phyloP scores from a whole-genome alignment of 1,284 basidiomycete genomes.

The Tylopilus sp. region DNA sequence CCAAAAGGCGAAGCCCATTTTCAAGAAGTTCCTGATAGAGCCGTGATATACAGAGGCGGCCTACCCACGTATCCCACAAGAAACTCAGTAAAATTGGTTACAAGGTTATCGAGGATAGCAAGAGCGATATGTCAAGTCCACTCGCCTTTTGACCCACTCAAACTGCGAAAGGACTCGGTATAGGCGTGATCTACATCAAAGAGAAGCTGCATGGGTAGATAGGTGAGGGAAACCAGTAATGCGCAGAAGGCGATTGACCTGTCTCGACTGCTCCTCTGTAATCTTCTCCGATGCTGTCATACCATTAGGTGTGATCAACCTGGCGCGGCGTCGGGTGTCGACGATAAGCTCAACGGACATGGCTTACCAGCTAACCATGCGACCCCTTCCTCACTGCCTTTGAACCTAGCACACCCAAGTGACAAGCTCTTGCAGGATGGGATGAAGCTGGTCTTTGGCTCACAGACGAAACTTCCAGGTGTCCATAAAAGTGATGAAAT shows the following conservation, averaged over 20 bases:
- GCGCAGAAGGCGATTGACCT: constrained; percentile 49
- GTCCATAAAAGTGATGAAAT: constrained; percentile 99
- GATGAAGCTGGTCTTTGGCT: constrained; percentile 96
- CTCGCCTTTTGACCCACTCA: constrained; percentile 47
- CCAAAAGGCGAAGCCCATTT: too few species aligned
- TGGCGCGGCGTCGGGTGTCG: constrained; percentile 30
- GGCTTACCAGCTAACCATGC: constrained; percentile 87
- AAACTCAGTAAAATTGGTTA: background rate
- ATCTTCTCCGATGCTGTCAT: constrained; percentile 98
- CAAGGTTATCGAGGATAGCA: background rate
- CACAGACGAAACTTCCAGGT: constrained; percentile 88
- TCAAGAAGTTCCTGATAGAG: too few species aligned
- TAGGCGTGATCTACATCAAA: constrained; percentile 98
- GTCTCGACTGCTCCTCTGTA: constrained; percentile 91
- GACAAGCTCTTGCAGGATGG: constrained; percentile 91
- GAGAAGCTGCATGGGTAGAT: constrained; percentile 56
- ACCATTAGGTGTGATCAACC: constrained; percentile 93
- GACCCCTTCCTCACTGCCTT: constrained; percentile 87
- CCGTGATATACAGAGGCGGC: too few species aligned
- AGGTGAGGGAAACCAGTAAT: background rate
- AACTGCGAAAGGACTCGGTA: constrained; percentile 89
- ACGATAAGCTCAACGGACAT: background rate
- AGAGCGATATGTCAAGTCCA: constrained; percentile 18
- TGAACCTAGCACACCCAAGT: constrained; percentile 90
- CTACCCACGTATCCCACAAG: too few species aligned